phyloP scores from a whole-genome alignment of 140 eudicot genomes.

The Stevia rebaudiana region DNA sequence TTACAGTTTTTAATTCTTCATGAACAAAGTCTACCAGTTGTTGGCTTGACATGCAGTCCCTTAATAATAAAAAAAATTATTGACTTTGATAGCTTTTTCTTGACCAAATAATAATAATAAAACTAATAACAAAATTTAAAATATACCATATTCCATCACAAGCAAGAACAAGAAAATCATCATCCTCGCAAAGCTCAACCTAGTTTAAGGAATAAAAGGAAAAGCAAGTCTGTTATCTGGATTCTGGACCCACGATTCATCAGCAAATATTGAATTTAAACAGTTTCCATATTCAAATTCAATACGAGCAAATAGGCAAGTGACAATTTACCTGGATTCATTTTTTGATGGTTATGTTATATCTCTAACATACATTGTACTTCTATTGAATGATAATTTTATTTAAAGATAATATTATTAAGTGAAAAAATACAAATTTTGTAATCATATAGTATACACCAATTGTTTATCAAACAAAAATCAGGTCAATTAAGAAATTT shows the following conservation, averaged over 20 bases:
- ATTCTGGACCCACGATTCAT: conserved; percentile 17
- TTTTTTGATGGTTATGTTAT: no score
- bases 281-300: not conserved
- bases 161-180: conserved; percentile 88
- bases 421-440: not conserved
- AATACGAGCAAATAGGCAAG: no score
- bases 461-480: not conserved
- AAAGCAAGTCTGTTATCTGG: conserved; percentile 27
- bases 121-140: not conserved
- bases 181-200: conserved; percentile 85
- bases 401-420: not conserved
- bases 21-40: conserved; percentile 77
- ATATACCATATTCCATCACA: conserved; percentile 98
- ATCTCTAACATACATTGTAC: no score
- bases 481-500: not conserved
- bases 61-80: conserved; percentile 18
- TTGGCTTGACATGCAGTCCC: conserved; percentile 99
- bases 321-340: no score
- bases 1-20: conserved; percentile 58
- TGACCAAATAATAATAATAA: not conserved
- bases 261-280: not conserved
- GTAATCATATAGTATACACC: not conserved
- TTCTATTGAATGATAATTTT: no score
- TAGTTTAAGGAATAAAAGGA: conserved; percentile 24
- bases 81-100: not conserved